Percentiles rank a stretch among this genome's conserved stretches.
Conservation (phyloP, 371 early-diverging fungal genomes). For the Fennellomyces sp. region DNA sequence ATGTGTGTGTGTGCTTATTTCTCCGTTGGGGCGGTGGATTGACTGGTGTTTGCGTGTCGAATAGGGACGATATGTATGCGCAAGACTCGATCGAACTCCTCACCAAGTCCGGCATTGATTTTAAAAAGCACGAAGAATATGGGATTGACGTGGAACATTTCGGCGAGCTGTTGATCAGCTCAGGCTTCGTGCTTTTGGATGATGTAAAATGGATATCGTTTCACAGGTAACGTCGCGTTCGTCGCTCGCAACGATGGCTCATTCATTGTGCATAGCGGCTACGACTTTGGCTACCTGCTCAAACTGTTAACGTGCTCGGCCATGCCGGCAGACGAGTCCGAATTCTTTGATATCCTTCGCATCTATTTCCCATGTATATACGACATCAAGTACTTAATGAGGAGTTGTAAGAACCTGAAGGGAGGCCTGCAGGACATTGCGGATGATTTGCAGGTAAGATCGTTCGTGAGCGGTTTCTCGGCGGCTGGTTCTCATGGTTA, state of each 20-base stretch:
- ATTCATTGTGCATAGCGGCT: slow-evolving; percentile 70
- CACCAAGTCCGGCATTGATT: slow-evolving; percentile 98
- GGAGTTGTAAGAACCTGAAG: slow-evolving; percentile 93
- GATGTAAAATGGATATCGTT: slow-evolving; percentile 99
- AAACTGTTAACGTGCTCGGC: slow-evolving; percentile 93
- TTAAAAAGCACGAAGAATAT: slow-evolving; percentile 94
- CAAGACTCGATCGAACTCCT: slow-evolving; percentile 99
- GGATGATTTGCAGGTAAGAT: slow-evolving; percentile 89
- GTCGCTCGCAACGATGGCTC: too few species aligned
- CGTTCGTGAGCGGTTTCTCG: neutral
- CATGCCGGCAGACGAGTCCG: slow-evolving; percentile 92
- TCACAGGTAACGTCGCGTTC: slow-evolving; percentile 97
- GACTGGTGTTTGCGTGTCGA: too few species aligned
- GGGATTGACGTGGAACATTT: slow-evolving; percentile 99
- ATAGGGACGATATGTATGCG: slow-evolving; percentile 97
- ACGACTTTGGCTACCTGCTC: slow-evolving; percentile 99
- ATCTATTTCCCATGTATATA: slow-evolving; percentile 98
- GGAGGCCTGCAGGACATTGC: slow-evolving; percentile 99
- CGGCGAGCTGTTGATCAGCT: slow-evolving; percentile 97
- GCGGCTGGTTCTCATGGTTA: too few species aligned
- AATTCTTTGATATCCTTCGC: slow-evolving; percentile 94
- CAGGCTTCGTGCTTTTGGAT: slow-evolving; percentile 94
- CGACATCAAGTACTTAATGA: slow-evolving; percentile 99
- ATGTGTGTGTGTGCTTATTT: too few species aligned
- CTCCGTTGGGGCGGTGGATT: too few species aligned